Evolutionary conservation across 352 stramenopile genomes (phyloP).

Genomic region (Phytophthora ramorum): DNA sequence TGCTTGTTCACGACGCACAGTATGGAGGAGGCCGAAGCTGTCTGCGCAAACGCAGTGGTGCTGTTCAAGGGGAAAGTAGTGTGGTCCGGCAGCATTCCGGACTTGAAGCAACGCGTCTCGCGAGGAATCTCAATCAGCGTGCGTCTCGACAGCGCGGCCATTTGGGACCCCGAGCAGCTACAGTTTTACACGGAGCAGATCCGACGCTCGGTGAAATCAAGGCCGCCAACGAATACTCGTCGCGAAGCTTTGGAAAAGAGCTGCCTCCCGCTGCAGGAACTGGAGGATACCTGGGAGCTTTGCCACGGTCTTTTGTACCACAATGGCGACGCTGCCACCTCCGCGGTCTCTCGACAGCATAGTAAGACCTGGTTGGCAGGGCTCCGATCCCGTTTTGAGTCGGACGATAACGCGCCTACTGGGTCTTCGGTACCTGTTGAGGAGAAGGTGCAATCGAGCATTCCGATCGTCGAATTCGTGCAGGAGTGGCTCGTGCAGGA

Average conservation of each 20-base stretch:
- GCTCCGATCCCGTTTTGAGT: conserved; percentile 49
- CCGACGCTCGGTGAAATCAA: conserved; percentile 32
- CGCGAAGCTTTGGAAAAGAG: conserved; percentile 25
- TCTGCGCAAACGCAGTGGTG: conserved; percentile 84
- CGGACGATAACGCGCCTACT: conserved; percentile 26
- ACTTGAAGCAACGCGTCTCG: conserved; percentile 77
- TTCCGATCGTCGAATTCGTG: conserved; percentile 71
- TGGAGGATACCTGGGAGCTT: conserved; percentile 61
- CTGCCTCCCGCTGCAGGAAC: conserved; percentile 41
- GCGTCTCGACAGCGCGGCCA: conserved; percentile 48
- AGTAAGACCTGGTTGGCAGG: conserved; percentile 54
- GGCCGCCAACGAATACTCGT: conserved; percentile 8
- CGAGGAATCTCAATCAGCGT: conserved; percentile 77
- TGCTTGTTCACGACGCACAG: conserved; percentile 89
- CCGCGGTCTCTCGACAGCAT: conserved; percentile 22
- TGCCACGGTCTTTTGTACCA: conserved; percentile 49
- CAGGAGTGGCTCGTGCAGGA: conserved; percentile 82
- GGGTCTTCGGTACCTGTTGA: neutral
- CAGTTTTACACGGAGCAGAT: conserved; percentile 57
- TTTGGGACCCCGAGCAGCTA: conserved; percentile 55
- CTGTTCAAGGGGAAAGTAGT: conserved; percentile 76
- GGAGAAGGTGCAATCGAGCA: conserved; percentile 1
- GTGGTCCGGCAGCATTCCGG: conserved; percentile 80
- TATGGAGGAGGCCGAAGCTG: conserved; percentile 86
- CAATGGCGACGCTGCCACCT: conserved; percentile 19